These are phyloP conservation scores for Apocynum venetum DNA, from an alignment of 257 asterid species.

Conservation along the genomic window DNA sequence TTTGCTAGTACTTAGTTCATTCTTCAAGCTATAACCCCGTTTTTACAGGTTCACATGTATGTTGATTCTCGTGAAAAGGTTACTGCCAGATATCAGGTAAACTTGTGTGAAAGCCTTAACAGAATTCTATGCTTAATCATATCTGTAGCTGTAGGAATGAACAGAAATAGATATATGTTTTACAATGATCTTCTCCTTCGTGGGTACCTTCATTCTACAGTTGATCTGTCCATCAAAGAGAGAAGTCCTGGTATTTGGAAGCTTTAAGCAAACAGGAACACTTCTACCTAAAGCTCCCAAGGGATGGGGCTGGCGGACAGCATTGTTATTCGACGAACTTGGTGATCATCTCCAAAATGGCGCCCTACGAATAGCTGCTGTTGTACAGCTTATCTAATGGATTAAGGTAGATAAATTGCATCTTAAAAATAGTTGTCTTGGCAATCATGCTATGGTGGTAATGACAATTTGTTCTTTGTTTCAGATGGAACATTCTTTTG, in stretches of 20 bases:
- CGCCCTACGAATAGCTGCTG: slow-evolving; percentile 79
- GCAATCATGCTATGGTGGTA: slow-evolving; percentile 11
- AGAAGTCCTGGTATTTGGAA: slow-evolving; percentile 97
- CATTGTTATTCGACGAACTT: slow-evolving; percentile 78
- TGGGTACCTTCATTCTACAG: slow-evolving; percentile 28
- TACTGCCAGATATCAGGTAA: slow-evolving; percentile 95
- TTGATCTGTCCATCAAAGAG: slow-evolving; percentile 94
- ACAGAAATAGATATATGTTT: background rate
- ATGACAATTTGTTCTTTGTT: background rate
- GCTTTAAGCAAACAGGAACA: slow-evolving; percentile 87
- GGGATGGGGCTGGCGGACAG: slow-evolving; percentile 99
- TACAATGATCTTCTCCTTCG: background rate
- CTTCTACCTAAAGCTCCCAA: slow-evolving; percentile 97
- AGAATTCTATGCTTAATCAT: background rate
- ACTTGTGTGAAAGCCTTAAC: slow-evolving; percentile 6
- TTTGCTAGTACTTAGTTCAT: background rate
- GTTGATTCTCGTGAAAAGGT: slow-evolving; percentile 89
- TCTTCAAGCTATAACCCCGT: slow-evolving; percentile 12
- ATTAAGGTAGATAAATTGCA: slow-evolving; percentile 5
- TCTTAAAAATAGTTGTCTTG: background rate
- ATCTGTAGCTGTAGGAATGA: background rate
- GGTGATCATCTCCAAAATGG: slow-evolving; percentile 85
- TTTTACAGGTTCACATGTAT: slow-evolving; percentile 73
- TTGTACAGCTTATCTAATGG: slow-evolving; percentile 76
- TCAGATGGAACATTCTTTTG: background rate